Evolutionary conservation across 352 stramenopile species (phyloP), one percentile per base, ranked within the genome.

Genomic region (Phytophthora uliginosa): DNA sequence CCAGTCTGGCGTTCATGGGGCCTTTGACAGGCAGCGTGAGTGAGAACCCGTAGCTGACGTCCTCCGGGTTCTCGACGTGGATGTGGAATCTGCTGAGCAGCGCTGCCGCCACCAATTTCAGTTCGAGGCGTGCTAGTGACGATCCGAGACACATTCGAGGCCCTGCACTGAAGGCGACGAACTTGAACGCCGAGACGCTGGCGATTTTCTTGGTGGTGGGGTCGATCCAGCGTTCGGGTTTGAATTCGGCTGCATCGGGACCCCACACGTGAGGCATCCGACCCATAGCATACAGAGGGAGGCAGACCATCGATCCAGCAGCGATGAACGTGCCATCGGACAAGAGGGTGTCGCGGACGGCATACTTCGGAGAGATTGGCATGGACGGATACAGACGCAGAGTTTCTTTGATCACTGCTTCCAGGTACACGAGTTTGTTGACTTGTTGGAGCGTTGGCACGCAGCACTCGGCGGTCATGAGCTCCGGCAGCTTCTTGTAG

Each of bases 361-460:
- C 71, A 9, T 82, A 70, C 8, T 83, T 85, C 10, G 66, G 71
- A 28, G 81, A 83, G 42, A 88, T 78, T 7, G 89, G 81, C 7
- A 90, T 80, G 20, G 80, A 73, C 4, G 89, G 88, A 60, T 93
- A 85, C 36, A 93, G 59, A 2, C 85, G 81, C 24, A 93, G 60
- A 8, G 69, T 88, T 59, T 93, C 86, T 22, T 75, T 77, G 42
- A 92, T 64, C 28, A 74, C 81, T 13, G 81, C 86, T 34, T 83
- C 70, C n/a, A 91, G 47, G 66, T 92, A 93, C 47, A 77, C 76
- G 10, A 93, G 68, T 51, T 54, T 59, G 57, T 73, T 73, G 4
- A 69, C 63, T 26, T 76, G 63, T 12, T 64, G 12, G n/a, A 69
- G 34, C 9, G 63, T 73, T 28, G 69, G 63, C 6, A 72, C 57